phyloP scores from a whole-genome alignment of 805 yeast species.

The Jamesozyma hellenica region DNA sequence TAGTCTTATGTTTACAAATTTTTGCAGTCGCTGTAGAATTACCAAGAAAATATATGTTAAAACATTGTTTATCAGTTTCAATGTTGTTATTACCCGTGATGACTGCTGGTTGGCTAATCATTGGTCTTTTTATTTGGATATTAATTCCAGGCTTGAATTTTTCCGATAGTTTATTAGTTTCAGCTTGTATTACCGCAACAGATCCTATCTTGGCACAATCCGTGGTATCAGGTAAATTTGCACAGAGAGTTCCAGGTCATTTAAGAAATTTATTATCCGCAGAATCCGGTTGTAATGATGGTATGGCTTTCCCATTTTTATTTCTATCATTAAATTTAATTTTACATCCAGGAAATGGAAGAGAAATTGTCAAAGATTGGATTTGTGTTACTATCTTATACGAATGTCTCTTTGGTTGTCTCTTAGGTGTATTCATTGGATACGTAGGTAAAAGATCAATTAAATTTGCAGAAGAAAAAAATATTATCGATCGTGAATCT shows the following conservation, averaged over 20 bases:
- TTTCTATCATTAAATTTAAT: conserved; percentile 58
- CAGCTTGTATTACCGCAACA: conserved; percentile 89
- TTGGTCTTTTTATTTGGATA: conserved; percentile 70
- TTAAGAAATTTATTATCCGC: conserved; percentile 73
- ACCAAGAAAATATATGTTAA: conserved; percentile 79
- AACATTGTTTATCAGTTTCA: conserved; percentile 70
- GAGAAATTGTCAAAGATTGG: conserved; percentile 72
- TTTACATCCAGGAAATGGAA: conserved; percentile 52
- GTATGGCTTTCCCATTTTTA: conserved; percentile 92
- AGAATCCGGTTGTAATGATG: conserved; percentile 84
- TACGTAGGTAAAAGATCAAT: conserved; percentile 59
- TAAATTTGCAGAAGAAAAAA: conserved; percentile 57
- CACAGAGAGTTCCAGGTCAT: conserved; percentile 88
- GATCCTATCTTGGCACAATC: conserved; percentile 95
- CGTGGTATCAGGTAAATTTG: conserved; percentile 84
- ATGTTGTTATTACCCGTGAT: conserved; percentile 74
- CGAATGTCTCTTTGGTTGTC: conserved; percentile 71
- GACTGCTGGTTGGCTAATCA: conserved; percentile 83
- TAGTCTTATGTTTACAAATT: conserved; percentile 77
- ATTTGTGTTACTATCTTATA: conserved; percentile 63
- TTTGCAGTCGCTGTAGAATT: conserved; percentile 92
- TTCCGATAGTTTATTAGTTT: conserved; percentile 58
- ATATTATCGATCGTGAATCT: conserved; percentile 78
- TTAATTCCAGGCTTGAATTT: conserved; percentile 66
- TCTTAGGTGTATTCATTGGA: conserved; percentile 68